These are phyloP conservation scores for Trichoderma gracile DNA, from an alignment of 2,329 filamentous ascomycete species.

Conservation along the genomic window DNA sequence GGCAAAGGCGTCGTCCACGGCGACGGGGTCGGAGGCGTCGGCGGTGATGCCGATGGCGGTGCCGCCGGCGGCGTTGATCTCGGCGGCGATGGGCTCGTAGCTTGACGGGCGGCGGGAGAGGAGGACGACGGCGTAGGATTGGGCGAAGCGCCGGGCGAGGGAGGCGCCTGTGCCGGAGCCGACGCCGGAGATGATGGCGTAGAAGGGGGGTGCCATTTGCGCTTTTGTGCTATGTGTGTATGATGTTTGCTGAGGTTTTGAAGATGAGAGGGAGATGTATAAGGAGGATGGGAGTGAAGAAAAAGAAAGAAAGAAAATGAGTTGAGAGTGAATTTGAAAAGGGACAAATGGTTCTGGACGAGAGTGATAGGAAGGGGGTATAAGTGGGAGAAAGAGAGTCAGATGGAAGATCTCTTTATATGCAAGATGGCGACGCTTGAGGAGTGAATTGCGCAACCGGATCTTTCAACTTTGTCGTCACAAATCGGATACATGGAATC, in stretches of 20 bases:
- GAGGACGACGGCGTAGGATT: slow-evolving; percentile 70
- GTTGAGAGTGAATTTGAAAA: too few species aligned
- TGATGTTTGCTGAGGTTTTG: too few species aligned
- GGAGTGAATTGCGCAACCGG: neutral
- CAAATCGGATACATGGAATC: too few species aligned
- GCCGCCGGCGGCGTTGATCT: slow-evolving; percentile 68
- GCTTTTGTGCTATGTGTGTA: neutral
- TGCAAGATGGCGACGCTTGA: neutral
- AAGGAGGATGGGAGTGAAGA: too few species aligned
- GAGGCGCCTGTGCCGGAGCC: slow-evolving; percentile 66
- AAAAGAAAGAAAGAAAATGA: too few species aligned
- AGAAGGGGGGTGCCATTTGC: slow-evolving; percentile 44
- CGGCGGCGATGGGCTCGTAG: slow-evolving; percentile 65
- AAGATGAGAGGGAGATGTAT: too few species aligned
- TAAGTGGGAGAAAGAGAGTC: neutral
- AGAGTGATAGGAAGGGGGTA: neutral
- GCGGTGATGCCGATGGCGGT: slow-evolving; percentile 69
- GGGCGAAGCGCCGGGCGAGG: slow-evolving; percentile 59
- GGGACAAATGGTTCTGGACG: too few species aligned
- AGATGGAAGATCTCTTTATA: neutral
- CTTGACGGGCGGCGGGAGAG: slow-evolving; percentile 68
- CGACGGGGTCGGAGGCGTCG: slow-evolving; percentile 43
- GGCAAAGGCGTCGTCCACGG: slow-evolving; percentile 61
- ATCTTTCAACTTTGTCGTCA: neutral
- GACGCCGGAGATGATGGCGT: slow-evolving; percentile 69